Percentiles rank a stretch among this genome's conserved stretches.
Conservation (phyloP, 164 flowering plant species). For the Aristolochia californica region DNA sequence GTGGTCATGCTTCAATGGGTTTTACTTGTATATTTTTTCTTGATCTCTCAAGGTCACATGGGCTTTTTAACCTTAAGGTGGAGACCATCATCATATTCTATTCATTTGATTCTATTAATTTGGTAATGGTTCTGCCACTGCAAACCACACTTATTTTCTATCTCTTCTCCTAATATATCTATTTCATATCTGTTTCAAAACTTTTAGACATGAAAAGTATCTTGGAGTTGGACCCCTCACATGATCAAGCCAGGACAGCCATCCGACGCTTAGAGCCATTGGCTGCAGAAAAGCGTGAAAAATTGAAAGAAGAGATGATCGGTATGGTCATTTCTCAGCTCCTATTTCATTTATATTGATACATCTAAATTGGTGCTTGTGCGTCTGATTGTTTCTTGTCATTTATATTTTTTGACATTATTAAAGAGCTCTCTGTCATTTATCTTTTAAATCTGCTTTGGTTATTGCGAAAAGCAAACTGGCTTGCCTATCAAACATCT, state of each 20-base stretch:
- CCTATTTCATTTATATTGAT: neutral
- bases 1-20: too few relatives aligned
- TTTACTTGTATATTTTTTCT: too few relatives aligned
- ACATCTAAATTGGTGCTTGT: too few relatives aligned
- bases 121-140: neutral
- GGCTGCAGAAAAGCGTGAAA: slow-evolving; percentile 84
- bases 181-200: neutral
- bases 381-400: too few relatives aligned
- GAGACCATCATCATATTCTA: too few relatives aligned
- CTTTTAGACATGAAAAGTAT: slow-evolving; percentile 63
- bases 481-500: neutral
- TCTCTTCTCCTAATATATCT: neutral
- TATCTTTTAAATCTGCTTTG: neutral
- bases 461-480: neutral
- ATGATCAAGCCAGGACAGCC: slow-evolving; percentile 54
- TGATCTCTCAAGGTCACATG: too few relatives aligned
- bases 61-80: too few relatives aligned
- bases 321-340: slow-evolving; percentile 27
- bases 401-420: too few relatives aligned
- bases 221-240: slow-evolving; percentile 70
- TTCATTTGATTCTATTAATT: neutral
- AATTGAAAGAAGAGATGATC: slow-evolving; percentile 96
- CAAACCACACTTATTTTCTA: neutral
- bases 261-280: slow-evolving; percentile 63
- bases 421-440: too few relatives aligned